phyloP scores from a whole-genome alignment of 257 asterid species.

The Paraleonurus japonicus region DNA sequence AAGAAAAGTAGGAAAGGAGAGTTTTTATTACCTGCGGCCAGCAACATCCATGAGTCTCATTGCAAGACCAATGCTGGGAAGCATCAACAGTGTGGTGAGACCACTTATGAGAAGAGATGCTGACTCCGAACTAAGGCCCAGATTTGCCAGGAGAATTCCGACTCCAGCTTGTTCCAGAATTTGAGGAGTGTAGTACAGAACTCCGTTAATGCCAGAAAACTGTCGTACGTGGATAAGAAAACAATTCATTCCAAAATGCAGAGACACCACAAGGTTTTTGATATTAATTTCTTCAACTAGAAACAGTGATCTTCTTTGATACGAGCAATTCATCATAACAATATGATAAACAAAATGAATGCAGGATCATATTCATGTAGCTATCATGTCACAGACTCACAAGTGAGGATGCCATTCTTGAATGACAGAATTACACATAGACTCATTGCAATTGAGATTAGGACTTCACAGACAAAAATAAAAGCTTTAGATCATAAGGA shows the following conservation, averaged over 20 bases:
- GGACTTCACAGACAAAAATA: not conserved
- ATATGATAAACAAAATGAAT: too few relatives aligned
- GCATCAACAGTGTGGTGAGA: slow-evolving; percentile 83
- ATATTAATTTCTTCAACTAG: not conserved
- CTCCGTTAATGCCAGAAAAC: slow-evolving; percentile 97
- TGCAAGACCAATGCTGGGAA: slow-evolving; percentile 94
- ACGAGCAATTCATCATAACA: too few relatives aligned
- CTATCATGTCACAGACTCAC: not conserved
- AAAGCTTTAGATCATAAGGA: not conserved
- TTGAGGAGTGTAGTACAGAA: slow-evolving; percentile 96
- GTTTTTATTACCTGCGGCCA: slow-evolving; percentile 73
- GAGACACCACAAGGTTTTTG: too few relatives aligned
- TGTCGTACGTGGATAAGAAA: slow-evolving; percentile 23
- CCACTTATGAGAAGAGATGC: slow-evolving; percentile 84
- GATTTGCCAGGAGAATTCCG: slow-evolving; percentile 69
- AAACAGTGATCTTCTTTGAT: not conserved
- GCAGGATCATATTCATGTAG: not conserved
- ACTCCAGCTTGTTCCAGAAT: slow-evolving; percentile 98
- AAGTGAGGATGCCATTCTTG: not conserved
- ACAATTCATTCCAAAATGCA: not conserved
- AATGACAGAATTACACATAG: not conserved
- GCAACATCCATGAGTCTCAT: slow-evolving; percentile 95
- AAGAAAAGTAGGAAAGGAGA: not conserved
- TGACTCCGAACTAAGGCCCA: slow-evolving; percentile 79
- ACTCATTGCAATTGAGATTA: not conserved